Conservation (phyloP, 1,284 basidiomycete species). For the Boletellus deceptivus region DNA sequence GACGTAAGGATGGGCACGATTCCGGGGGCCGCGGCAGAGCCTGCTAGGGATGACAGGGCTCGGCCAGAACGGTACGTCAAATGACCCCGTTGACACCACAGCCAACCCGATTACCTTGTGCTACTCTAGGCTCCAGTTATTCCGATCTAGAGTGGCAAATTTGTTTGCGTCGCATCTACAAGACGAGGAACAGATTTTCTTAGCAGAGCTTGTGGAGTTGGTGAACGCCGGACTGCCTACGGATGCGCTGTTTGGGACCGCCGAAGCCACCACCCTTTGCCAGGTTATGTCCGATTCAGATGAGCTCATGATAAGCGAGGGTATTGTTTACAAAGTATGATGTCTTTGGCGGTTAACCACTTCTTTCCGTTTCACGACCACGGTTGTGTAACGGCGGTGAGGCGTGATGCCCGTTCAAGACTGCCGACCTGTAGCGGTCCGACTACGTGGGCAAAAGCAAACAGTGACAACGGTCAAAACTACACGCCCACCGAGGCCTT, state of each 20-base stretch:
- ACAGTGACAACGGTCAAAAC: not conserved
- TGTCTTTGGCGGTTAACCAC: not conserved
- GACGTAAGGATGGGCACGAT: slow-evolving; percentile 62
- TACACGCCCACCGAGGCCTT: not conserved
- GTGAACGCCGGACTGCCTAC: slow-evolving; percentile 79
- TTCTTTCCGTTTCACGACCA: too few species aligned
- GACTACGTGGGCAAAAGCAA: not conserved
- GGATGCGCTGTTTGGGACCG: slow-evolving; percentile 71
- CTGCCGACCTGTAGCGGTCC: not conserved
- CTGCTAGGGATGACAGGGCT: slow-evolving; percentile 43
- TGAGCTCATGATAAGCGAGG: slow-evolving; percentile 86
- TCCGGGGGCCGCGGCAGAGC: slow-evolving; percentile 33
- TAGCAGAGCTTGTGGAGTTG: slow-evolving; percentile 69
- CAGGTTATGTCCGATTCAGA: slow-evolving; percentile 80
- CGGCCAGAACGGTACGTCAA: slow-evolving; percentile 54
- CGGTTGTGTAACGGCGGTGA: too few species aligned
- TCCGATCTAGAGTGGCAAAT: slow-evolving; percentile 71
- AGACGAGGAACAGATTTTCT: slow-evolving; percentile 74
- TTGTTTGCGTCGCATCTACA: slow-evolving; percentile 68
- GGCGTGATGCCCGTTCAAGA: too few species aligned
- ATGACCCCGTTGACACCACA: not conserved
- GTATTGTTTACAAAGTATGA: slow-evolving; percentile 73
- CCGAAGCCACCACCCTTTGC: slow-evolving; percentile 77
- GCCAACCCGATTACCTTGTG: not conserved
- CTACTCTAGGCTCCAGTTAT: slow-evolving; percentile 62